Percentiles rank a stretch among this genome's conserved stretches.
Evolutionary conservation across 345 rosid genomes (phyloP).

Genomic region (Euphorbia lathyris): DNA sequence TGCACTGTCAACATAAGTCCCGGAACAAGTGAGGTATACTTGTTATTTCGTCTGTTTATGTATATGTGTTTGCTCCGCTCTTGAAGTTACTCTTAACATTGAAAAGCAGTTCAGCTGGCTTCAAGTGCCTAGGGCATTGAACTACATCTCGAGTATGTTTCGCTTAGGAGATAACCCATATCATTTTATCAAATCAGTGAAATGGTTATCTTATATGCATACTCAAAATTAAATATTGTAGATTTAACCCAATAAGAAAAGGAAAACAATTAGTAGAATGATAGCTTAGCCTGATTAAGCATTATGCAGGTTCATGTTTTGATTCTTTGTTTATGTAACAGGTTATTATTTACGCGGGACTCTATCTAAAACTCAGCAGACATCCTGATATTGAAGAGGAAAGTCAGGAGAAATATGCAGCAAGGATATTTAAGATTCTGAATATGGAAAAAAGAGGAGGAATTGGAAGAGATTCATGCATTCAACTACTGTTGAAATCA

Average conservation of each 20-base stretch:
- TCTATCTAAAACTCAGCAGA: slow-evolving; percentile 60
- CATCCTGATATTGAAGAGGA: slow-evolving; percentile 33
- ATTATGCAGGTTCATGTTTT: background rate
- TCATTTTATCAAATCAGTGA: too few relatives aligned
- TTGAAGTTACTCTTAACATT: too few relatives aligned
- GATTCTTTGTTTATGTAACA: slow-evolving; percentile 24
- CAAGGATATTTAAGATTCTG: slow-evolving; percentile 48
- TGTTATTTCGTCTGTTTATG: background rate
- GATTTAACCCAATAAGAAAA: too few relatives aligned
- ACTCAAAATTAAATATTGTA: too few relatives aligned
- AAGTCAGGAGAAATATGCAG: slow-evolving; percentile 47
- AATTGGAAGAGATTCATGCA: slow-evolving; percentile 42
- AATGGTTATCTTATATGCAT: too few relatives aligned
- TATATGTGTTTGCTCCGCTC: too few relatives aligned
- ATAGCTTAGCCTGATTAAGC: background rate
- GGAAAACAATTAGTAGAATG: background rate
- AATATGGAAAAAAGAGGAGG: slow-evolving; percentile 37
- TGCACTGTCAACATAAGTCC: slow-evolving; percentile 73
- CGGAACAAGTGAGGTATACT: slow-evolving; percentile 79
- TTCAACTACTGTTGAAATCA: slow-evolving; percentile 51
- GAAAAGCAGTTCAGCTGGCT: too few relatives aligned
- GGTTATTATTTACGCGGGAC: slow-evolving; percentile 60
- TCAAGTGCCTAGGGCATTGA: too few relatives aligned
- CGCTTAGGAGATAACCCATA: too few relatives aligned
- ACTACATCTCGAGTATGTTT: too few relatives aligned